Evolutionary conservation across 2,329 filamentous ascomycete species (phyloP), one percentile per base, ranked within the genome.

Genomic region (Clathrospora elynae): DNA sequence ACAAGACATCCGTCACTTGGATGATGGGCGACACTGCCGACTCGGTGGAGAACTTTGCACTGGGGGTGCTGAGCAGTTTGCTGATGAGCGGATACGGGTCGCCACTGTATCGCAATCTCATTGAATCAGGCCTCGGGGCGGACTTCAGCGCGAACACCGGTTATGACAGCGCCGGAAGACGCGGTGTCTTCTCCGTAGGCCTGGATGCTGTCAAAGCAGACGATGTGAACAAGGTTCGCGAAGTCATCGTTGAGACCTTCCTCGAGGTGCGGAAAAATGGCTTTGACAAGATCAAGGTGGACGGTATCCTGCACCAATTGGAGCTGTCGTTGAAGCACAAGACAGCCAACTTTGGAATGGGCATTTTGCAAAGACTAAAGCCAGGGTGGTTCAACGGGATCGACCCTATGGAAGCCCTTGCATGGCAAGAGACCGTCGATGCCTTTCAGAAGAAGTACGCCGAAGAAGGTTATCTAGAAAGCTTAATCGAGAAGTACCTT

Each of bases 71-170:
- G 22, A 89, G 89, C 3, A 90, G 87, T 2, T 74, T 99, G 11
- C 74, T 99, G 7, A 86, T 95, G 74, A 91, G 96, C 67, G 93
- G 93, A 4, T 99, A 97, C 66, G 92, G 93, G 10, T 96, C 93
- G 5, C 93, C 93, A 0, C 73, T 99, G 42, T 97, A 97, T 68
- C 85, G 85, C 49, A 88, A 87, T 2, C 76, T 99, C 45, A 88
- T 99, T 39, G 92, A 97, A 68, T 84, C 87, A 32, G 91, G 90
- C 0, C 80, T 99, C 25, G 93, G 93, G 14, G 88, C 90, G 0
- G 92, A 96, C 60, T 99, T 90, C 75, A 95, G 90, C 37, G 90
- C 93, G 3, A 99, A 99, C 64, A 89, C 90, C 2, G 93, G 93
- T 9, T 95, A 93, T 59, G 92, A 96, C 65, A 82, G 81, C 38